Evolutionary conservation across 2,329 filamentous ascomycete genomes (phyloP).

Genomic region (Ceratocystis harringtonii): DNA sequence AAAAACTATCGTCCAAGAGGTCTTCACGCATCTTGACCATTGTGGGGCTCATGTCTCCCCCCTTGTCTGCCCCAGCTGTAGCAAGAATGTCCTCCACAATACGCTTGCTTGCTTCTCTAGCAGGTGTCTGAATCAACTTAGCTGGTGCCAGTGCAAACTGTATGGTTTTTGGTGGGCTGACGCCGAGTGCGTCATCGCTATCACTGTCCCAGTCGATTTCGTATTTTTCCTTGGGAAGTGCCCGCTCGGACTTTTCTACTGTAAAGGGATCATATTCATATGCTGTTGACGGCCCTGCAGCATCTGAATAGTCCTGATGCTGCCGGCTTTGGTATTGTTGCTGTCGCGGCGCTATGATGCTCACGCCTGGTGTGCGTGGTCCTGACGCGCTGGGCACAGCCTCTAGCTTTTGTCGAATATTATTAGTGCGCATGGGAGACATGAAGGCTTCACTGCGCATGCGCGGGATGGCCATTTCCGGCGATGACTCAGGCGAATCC

Average conservation of each 20-base stretch:
- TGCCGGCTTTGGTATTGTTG: background rate
- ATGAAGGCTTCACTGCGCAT: constrained; percentile 75
- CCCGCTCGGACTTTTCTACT: constrained; percentile 17
- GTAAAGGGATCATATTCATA: constrained; percentile 30
- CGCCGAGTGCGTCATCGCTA: constrained; percentile 51
- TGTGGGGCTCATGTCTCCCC: constrained; percentile 47
- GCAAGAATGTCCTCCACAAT: constrained; percentile 69
- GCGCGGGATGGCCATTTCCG: constrained; percentile 66
- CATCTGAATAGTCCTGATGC: background rate
- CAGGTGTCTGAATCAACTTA: constrained; percentile 66
- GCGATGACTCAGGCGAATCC: constrained; percentile 51
- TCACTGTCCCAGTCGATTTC: constrained; percentile 64
- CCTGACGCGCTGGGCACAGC: constrained; percentile 27
- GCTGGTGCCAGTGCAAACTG: constrained; percentile 69
- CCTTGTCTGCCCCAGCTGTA: constrained; percentile 50
- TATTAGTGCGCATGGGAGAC: constrained; percentile 41
- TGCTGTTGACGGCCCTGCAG: background rate
- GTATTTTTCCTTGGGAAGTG: constrained; percentile 26
- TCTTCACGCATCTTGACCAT: constrained; percentile 51
- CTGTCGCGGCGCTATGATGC: constrained; percentile 56
- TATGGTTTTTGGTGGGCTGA: constrained; percentile 88
- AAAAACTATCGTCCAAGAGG: constrained; percentile 45
- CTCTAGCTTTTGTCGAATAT: constrained; percentile 29
- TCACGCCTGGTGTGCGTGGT: constrained; percentile 65
- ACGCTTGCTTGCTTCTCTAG: constrained; percentile 62